Evolutionary conservation across 78 protist genomes (phyloP).

Genomic region (Cavenderia fasciculata): DNA sequence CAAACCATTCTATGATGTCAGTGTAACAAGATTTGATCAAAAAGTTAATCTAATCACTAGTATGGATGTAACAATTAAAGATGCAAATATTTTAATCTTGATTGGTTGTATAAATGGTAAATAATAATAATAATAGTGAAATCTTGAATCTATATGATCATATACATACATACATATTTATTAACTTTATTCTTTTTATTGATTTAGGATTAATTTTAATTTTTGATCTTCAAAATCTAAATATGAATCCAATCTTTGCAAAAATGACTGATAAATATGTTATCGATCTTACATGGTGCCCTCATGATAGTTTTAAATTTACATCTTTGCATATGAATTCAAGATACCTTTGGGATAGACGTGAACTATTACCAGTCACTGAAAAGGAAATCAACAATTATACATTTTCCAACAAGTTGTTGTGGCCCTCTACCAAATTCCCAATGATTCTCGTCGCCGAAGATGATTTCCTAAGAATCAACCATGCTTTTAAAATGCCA

Average conservation of each 20-base stretch:
- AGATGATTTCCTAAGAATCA: neutral
- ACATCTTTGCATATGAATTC: neutral
- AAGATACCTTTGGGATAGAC: conserved; percentile 11
- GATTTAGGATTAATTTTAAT: neutral
- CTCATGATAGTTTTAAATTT: conserved; percentile 23
- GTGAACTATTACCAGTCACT: conserved; percentile 3
- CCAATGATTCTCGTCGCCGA: neutral
- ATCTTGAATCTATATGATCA: neutral
- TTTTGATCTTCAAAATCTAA: neutral
- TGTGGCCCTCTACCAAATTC: conserved; percentile 19
- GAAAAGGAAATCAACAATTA: neutral
- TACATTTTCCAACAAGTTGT: no score
- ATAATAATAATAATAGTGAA: neutral
- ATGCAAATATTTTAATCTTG: neutral
- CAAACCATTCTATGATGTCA: conserved; percentile 8
- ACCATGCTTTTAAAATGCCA: no score
- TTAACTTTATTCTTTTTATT: neutral
- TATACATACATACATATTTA: neutral
- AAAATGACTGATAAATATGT: neutral
- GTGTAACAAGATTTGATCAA: neutral
- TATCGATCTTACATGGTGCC: neutral
- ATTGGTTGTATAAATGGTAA: conserved; percentile 47
- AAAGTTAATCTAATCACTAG: neutral
- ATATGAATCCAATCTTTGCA: neutral
- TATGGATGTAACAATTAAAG: neutral